Percentiles rank a stretch among this genome's conserved stretches.
These are phyloP conservation scores for Populus tremula DNA, from an alignment of 345 rosid species.

Conservation along the genomic window DNA sequence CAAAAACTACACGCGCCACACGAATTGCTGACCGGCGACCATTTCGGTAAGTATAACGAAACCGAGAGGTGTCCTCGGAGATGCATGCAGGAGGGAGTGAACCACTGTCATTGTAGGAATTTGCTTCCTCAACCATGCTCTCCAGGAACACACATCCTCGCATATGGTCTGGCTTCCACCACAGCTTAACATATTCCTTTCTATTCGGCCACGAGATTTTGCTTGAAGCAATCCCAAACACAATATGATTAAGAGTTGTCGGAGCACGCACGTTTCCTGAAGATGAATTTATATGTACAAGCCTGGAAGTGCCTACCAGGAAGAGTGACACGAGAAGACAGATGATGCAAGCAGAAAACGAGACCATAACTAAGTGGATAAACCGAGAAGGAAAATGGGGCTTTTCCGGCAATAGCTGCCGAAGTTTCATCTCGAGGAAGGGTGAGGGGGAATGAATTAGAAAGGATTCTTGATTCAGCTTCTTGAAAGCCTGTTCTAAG, in stretches of 20 bases:
- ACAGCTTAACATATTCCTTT: conserved; percentile 57
- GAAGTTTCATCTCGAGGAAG: conserved; percentile 37
- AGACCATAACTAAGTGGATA: conserved; percentile 35
- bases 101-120: conserved; percentile 2
- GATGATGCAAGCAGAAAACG: conserved; percentile 38
- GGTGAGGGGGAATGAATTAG: not conserved
- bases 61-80: conserved; percentile 68
- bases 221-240: conserved; percentile 69
- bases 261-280: conserved; percentile 24
- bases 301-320: conserved; percentile 36
- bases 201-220: conserved; percentile 50
- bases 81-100: conserved; percentile 63
- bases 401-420: conserved; percentile 23
- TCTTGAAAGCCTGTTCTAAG: not conserved
- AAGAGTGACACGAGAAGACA: conserved; percentile 48
- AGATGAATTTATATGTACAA: conserved; percentile 18
- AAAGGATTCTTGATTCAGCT: not conserved
- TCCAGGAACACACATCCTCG: conserved; percentile 80
- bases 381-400: conserved; percentile 34
- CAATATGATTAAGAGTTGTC: conserved; percentile 50
- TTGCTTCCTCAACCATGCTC: conserved; percentile 20
- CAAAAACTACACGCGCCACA: conserved; percentile 61
- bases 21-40: conserved; percentile 75
- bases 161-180: conserved; percentile 69
- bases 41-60: conserved; percentile 54